Conservation (phyloP, 768 basidiomycete genomes). For the Naganishia kalamii region DNA sequence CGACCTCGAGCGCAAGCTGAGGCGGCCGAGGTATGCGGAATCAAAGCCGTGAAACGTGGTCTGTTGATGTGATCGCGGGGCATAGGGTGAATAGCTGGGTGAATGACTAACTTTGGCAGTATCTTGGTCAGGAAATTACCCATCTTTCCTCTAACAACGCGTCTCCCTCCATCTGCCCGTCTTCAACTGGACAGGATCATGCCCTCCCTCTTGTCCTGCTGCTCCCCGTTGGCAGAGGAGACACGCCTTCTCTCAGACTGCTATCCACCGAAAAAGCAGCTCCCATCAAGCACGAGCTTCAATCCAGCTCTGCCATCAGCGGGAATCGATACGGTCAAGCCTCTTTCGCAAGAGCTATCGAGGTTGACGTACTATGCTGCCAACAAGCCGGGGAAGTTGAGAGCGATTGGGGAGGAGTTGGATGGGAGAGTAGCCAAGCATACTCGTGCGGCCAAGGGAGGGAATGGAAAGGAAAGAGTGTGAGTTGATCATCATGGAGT, state of each 20-base stretch:
- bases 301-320: conserved; percentile 4
- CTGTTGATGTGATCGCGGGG: neutral
- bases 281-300: conserved; percentile 9
- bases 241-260: conserved; percentile 20
- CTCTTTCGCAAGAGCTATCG: conserved; percentile 41
- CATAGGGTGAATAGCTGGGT: neutral
- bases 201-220: conserved; percentile 46
- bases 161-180: neutral
- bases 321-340: conserved; percentile 36
- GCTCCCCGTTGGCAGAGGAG: conserved; percentile 52
- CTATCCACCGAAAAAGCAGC: conserved; percentile 25
- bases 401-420: conserved; percentile 36
- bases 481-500: conserved; percentile 53
- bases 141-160: neutral
- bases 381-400: conserved; percentile 41
- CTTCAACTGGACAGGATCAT: neutral
- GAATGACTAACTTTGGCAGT: no score
- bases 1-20: no score
- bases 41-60: conserved; percentile 1
- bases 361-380: conserved; percentile 40
- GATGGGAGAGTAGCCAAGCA: conserved; percentile 9
- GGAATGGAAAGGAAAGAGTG: conserved; percentile 73
- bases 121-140: no score
- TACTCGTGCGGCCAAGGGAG: conserved; percentile 49
- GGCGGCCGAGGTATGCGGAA: neutral